A percentile compares a stretch with the other conserved stretches of the same genome.
Conservation (phyloP, 192 early-diverging fungal genomes). For the Backusella tarrabulga region DNA sequence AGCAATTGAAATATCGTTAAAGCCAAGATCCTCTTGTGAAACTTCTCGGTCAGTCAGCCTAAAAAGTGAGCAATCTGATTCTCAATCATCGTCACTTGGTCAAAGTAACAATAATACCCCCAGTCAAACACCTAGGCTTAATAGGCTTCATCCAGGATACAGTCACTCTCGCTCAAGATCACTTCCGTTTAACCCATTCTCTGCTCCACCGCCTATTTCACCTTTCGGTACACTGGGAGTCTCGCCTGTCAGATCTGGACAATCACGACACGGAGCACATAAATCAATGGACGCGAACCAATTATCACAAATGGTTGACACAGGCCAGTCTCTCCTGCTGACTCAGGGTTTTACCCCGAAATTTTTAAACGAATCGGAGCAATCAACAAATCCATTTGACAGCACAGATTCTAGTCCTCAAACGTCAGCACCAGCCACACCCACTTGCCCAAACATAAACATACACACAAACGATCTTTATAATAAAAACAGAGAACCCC, state of each 20-base stretch:
- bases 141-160: neutral
- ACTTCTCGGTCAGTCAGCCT: neutral
- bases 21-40: constrained; percentile 3
- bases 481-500: neutral
- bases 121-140: neutral
- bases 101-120: neutral
- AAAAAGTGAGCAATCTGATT: neutral
- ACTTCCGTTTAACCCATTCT: neutral
- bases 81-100: neutral
- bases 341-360: neutral
- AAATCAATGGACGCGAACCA: neutral
- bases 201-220: neutral
- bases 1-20: neutral
- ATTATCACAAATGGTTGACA: neutral
- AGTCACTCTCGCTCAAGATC: neutral
- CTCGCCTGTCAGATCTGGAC: neutral
- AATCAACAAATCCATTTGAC: neutral
- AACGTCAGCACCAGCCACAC: neutral
- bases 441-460: neutral
- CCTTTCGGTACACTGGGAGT: neutral
- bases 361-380: neutral
- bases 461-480: neutral
- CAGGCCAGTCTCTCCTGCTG: neutral
- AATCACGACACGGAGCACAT: neutral
- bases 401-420: neutral